These are phyloP conservation scores for Moricandia arvensis DNA, from an alignment of 345 rosid genomes.

Conservation along the genomic window DNA sequence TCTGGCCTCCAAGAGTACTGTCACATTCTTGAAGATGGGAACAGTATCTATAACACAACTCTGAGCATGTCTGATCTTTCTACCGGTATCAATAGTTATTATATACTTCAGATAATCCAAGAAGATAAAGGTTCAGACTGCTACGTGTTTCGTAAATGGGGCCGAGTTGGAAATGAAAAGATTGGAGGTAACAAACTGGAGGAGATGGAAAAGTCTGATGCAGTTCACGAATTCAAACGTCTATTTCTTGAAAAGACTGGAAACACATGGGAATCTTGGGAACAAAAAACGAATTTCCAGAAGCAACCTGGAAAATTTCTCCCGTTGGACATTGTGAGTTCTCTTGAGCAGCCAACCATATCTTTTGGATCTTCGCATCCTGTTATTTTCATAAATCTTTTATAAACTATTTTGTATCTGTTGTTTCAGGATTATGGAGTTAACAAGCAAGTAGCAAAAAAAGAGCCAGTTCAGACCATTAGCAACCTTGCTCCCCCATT, in stretches of 20 bases:
- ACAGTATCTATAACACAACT: conserved; percentile 86
- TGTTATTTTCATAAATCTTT: conserved; percentile 3
- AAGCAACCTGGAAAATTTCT: conserved; percentile 87
- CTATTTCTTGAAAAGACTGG: conserved; percentile 91
- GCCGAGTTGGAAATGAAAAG: conserved; percentile 84
- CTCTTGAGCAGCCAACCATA: conserved; percentile 21
- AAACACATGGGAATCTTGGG: conserved; percentile 94
- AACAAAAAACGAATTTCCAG: conserved; percentile 63
- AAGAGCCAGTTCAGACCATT: conserved; percentile 39
- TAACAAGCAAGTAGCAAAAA: conserved; percentile 55
- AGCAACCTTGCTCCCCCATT: conserved; percentile 73
- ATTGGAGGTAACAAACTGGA: conserved; percentile 84
- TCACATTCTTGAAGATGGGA: conserved; percentile 91
- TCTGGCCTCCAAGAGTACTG: conserved; percentile 90
- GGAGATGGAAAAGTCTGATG: conserved; percentile 73
- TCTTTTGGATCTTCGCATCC: background rate
- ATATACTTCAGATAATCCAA: conserved; percentile 88
- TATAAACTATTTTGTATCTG: background rate
- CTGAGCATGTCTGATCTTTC: conserved; percentile 93
- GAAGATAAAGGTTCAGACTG: conserved; percentile 82
- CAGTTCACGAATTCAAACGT: conserved; percentile 60
- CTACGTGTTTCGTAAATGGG: conserved; percentile 91
- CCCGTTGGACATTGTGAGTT: conserved; percentile 84
- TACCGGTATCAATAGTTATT: conserved; percentile 90
- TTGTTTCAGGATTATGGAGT: conserved; percentile 85